Base-by-base conservation (phyloP, 768 basidiomycete species). In the Rhodotorula kratochvilovae region DNA sequence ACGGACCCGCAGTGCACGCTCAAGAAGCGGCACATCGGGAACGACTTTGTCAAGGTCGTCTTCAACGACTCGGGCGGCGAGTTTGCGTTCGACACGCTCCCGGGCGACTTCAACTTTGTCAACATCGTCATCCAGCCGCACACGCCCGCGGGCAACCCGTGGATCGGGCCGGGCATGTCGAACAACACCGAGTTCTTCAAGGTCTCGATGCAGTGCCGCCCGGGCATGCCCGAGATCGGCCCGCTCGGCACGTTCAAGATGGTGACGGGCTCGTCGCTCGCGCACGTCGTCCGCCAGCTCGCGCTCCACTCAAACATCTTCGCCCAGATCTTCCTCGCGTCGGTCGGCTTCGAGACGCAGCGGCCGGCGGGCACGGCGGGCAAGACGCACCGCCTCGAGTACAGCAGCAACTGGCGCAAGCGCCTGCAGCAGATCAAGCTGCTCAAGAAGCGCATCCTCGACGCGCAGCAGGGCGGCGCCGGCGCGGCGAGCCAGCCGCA, bases 91-190 rank as follows among this genome's bases (percentile, higher is more conserved):
- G 91, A 96, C 81, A 98, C 94, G 13, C 85, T 99, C 66, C 82
- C 85, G 33, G 95, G 95, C 16, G 88, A 91, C 78, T 99, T 95
- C 84, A 94, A 97, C 79, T 97, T 95, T 78, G 87, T 97, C 78
- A 98, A 98, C 82, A 91, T 99, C 78, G 88, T 99, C 77, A 89
- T 99, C 79, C 91, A 96, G 77, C 92, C 96, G 0, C 92, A 91
- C 80, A 92, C 91, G 21, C 82, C 87, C 62, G 91, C 90, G 42
- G 86, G 89, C 45, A 89, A 91, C 71, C 87, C 90, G 6, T 90
- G 91, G 42, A 92, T 89, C 80, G 89, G 88, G 76, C 77, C 86
- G 43, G 91, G 95, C 81, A 90, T 90, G 80, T 68, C 60, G 53
- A 77, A 74, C 76, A 78, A 79, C 64, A 70, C 68, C 55, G 92